These are phyloP conservation scores for Chondrostereum purpureum DNA, from an alignment of 1,284 basidiomycete genomes.

Conservation along the genomic window DNA sequence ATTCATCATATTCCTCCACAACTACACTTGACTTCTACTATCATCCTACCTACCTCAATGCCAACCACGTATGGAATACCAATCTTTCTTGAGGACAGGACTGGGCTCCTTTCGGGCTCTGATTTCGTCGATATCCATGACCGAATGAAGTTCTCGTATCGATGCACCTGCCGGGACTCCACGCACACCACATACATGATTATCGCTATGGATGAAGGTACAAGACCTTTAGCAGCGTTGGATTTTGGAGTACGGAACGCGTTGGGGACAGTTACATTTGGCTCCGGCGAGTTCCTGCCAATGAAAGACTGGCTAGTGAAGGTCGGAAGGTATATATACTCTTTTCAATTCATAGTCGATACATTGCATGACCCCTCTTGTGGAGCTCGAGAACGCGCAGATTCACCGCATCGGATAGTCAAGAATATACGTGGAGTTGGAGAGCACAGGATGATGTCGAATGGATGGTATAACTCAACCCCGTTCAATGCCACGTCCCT, in stretches of 20 bases:
- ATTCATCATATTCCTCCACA: no score
- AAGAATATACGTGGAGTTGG: neutral
- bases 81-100: slow-evolving; percentile 57
- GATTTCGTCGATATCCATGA: slow-evolving; percentile 59
- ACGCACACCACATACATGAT: slow-evolving; percentile 45
- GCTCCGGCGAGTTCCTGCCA: slow-evolving; percentile 26
- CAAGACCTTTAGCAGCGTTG: slow-evolving; percentile 38
- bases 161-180: slow-evolving; percentile 35
- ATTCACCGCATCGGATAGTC: neutral
- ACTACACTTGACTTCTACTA: no score
- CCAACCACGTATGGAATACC: slow-evolving; percentile 48
- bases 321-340: slow-evolving; percentile 35
- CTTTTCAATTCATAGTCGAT: no score
- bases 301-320: slow-evolving; percentile 49
- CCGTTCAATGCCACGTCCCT: no score
- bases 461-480: neutral
- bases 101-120: slow-evolving; percentile 43
- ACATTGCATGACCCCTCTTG: no score
- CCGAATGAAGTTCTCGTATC: slow-evolving; percentile 44
- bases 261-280: slow-evolving; percentile 45
- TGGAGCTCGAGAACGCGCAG: no score
- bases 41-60: slow-evolving; percentile 23
- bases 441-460: neutral
- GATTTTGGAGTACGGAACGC: slow-evolving; percentile 42
- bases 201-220: slow-evolving; percentile 31